These are phyloP conservation scores for Monilinia fructigena DNA, from an alignment of 2,329 filamentous ascomycete genomes.

Conservation along the genomic window DNA sequence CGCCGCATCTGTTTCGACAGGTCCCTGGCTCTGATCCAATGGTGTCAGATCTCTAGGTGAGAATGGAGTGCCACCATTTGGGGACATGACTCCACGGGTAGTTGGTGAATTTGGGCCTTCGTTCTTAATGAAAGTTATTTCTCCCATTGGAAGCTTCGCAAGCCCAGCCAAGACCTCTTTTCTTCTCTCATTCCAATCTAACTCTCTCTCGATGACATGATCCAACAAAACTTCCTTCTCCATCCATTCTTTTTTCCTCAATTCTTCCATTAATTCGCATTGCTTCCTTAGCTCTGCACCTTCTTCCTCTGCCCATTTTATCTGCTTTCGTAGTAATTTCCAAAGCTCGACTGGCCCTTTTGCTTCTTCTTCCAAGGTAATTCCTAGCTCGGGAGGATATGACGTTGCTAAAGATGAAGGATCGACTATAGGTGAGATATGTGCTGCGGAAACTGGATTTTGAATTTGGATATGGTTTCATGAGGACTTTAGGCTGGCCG, in stretches of 20 bases:
- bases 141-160: conserved; percentile 36
- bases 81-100: conserved; percentile 16
- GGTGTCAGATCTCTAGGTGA: conserved; percentile 16
- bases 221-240: conserved; percentile 78
- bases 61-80: conserved; percentile 16
- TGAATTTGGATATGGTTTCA: conserved; percentile 58
- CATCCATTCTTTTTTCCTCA: conserved; percentile 70
- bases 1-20: conserved; percentile 32
- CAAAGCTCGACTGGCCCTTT: conserved; percentile 64
- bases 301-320: conserved; percentile 71
- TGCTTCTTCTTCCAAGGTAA: conserved; percentile 63
- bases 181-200: conserved; percentile 61
- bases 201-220: conserved; percentile 66
- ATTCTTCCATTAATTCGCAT: conserved; percentile 63
- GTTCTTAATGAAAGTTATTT: conserved; percentile 25
- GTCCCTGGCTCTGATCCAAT: conserved; percentile 24
- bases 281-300: conserved; percentile 62
- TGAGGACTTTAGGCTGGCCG: conserved; percentile 58
- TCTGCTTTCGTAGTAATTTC: conserved; percentile 59
- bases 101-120: conserved; percentile 7
- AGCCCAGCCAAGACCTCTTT: conserved; percentile 53
- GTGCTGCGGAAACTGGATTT: conserved; percentile 41
- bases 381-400: conserved; percentile 52
- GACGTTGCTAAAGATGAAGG: conserved; percentile 39
- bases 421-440: conserved; percentile 46